phyloP scores from a whole-genome alignment of 148 eudicot genomes.

The Camellia sinensis region DNA sequence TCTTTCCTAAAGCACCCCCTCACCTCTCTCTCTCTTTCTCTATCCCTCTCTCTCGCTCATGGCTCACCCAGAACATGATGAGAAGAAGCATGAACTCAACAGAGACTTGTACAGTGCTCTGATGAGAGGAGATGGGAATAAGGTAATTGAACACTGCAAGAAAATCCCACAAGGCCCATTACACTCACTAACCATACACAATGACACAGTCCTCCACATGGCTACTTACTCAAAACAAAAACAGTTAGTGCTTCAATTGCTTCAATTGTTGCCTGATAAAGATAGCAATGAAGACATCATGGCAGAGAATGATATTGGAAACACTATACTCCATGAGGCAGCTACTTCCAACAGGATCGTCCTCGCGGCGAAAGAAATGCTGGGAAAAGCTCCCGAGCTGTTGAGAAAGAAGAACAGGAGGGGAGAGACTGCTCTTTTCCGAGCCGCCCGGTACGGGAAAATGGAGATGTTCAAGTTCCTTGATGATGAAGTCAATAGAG shows the following conservation, averaged over 20 bases:
- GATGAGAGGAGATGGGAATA: neutral
- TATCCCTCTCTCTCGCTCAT: neutral
- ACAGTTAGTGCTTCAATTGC: neutral
- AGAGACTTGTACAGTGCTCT: neutral
- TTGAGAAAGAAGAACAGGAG: neutral
- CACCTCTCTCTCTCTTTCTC: no score
- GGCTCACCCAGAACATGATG: neutral
- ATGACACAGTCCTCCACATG: neutral
- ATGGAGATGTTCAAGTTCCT: no score
- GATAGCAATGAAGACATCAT: neutral
- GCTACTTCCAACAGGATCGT: neutral
- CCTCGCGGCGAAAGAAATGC: conserved; percentile 1
- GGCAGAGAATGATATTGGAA: neutral
- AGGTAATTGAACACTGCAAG: conserved; percentile 8
- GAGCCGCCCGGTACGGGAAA: neutral
- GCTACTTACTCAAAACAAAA: neutral
- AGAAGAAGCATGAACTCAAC: neutral
- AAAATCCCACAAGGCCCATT: conserved; percentile 10
- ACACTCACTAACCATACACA: neutral
- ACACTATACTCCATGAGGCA: conserved; percentile 18
- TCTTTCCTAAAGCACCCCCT: no score
- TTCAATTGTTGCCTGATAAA: neutral
- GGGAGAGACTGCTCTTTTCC: conserved; percentile 14
- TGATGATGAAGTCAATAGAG: neutral
- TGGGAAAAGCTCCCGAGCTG: conserved; percentile 9